Evolutionary conservation across 192 early-diverging fungal genomes (phyloP), one percentile per base, ranked within the genome.

Genomic region (Powellomyces hirtus): DNA sequence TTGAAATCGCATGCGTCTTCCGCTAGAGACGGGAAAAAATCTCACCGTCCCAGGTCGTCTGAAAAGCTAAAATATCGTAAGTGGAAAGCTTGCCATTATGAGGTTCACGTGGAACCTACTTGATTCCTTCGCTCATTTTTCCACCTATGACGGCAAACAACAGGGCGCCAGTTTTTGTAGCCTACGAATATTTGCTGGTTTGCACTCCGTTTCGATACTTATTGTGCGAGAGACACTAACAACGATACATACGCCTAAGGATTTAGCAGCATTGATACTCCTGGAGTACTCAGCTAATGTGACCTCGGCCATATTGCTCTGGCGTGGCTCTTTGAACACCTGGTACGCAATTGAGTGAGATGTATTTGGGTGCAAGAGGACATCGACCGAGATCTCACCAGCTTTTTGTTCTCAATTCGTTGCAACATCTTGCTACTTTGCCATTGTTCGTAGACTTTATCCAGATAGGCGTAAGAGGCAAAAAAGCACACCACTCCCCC

Each of bases 41-140:
- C 62, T 34, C 45, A 76, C 76, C 82, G 77, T 13, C 92, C 94
- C 63, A 98, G 55, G 8, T 88, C 79, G 68, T 98, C 93, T 13
- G 90, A 88, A 60, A 98, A 96, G 50, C 83, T 84, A 46, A 59
- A 30, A 38, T 27, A 16, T 7, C 26, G 16, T 24, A 49, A 7
- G 29, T 6, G 55, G 27, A 56, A 14, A 30, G 51, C 38, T 38
- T 26, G 45, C 18, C 18, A 49, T 31, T 33, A 1, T 33, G 29
- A 63, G 18, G n/a, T n/a, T 42, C 40, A 13, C n/a, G 40, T 16
- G 7, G 26, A 27, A 10, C 57, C 29, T 64, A 74, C 72, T 80
- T 92, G 71, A 95, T 98, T 0, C 94, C 94, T 73, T 98, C 94
- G 55, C 90, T 92, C 84, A 97, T 83, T 59, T 91, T 92, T 27